Evolutionary conservation across 1,139 yeast species (phyloP).

Genomic region (Candida mesenterica): DNA sequence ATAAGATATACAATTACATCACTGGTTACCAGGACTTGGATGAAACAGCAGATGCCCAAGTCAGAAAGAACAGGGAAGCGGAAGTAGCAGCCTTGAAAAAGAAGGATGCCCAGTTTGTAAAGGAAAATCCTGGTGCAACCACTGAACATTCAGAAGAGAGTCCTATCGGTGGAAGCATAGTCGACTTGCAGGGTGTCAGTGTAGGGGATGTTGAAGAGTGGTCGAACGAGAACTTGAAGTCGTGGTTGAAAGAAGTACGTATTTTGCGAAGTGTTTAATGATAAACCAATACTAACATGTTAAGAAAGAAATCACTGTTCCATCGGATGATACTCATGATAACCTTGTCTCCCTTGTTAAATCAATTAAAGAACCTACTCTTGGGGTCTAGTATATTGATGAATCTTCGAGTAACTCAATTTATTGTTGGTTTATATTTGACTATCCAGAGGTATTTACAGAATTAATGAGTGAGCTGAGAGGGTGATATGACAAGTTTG

Average conservation of each 20-base stretch:
- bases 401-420: slow-evolving; percentile 23
- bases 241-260: slow-evolving; percentile 36
- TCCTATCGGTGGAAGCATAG: slow-evolving; percentile 11
- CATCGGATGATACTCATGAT: slow-evolving; percentile 46
- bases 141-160: slow-evolving; percentile 1
- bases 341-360: slow-evolving; percentile 50
- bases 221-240: slow-evolving; percentile 40
- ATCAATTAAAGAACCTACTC: slow-evolving; percentile 35
- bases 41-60: slow-evolving; percentile 14
- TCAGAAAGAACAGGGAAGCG: slow-evolving; percentile 8
- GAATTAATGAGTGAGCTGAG: too few relatives aligned
- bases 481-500: too few relatives aligned
- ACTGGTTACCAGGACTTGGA: slow-evolving; percentile 19
- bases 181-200: slow-evolving; percentile 18
- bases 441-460: slow-evolving; percentile 5
- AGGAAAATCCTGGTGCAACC: neutral
- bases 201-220: slow-evolving; percentile 34
- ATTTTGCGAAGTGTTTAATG: slow-evolving; percentile 7
- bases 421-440: slow-evolving; percentile 11
- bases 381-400: slow-evolving; percentile 20
- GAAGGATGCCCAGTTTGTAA: slow-evolving; percentile 7
- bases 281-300: slow-evolving; percentile 30
- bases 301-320: slow-evolving; percentile 48
- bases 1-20: slow-evolving; percentile 24
- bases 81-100: slow-evolving; percentile 22